Conservation (phyloP, 129 eudicot genomes). For the Helichrysum umbraculigerum region DNA sequence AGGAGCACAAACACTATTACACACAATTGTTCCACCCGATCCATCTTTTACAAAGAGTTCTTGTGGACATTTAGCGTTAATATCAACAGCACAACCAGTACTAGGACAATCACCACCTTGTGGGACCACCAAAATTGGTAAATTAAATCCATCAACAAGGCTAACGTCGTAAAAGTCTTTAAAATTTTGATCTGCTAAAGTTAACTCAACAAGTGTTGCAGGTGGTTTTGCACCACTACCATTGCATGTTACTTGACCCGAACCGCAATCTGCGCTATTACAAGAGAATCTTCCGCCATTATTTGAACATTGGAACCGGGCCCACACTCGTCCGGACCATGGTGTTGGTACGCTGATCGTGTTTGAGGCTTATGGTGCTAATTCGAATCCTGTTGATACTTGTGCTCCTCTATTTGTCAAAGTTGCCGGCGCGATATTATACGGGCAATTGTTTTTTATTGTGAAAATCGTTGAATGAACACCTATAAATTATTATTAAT, state of each 20-base stretch:
- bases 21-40: slow-evolving; percentile 34
- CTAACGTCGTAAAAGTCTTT: slow-evolving; percentile 56
- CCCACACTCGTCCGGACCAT: slow-evolving; percentile 66
- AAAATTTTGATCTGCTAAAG: slow-evolving; percentile 25
- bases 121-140: slow-evolving; percentile 39
- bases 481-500: neutral
- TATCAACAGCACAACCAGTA: slow-evolving; percentile 33
- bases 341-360: slow-evolving; percentile 25
- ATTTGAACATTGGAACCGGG: slow-evolving; percentile 31
- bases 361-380: slow-evolving; percentile 24
- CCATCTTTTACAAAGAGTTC: slow-evolving; percentile 29
- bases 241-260: slow-evolving; percentile 47
- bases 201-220: slow-evolving; percentile 48
- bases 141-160: slow-evolving; percentile 63
- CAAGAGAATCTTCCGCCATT: slow-evolving; percentile 27
- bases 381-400: slow-evolving; percentile 26
- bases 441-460: neutral
- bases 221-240: slow-evolving; percentile 50
- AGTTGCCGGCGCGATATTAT: neutral
- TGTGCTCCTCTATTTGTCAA: neutral
- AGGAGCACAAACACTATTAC: slow-evolving; percentile 51
- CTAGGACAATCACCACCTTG: slow-evolving; percentile 21
- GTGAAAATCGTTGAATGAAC: neutral
- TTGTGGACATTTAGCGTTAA: slow-evolving; percentile 38
- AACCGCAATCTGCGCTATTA: slow-evolving; percentile 44